phyloP scores from a whole-genome alignment of 345 rosid species.

The Eucalyptus curtisii region DNA sequence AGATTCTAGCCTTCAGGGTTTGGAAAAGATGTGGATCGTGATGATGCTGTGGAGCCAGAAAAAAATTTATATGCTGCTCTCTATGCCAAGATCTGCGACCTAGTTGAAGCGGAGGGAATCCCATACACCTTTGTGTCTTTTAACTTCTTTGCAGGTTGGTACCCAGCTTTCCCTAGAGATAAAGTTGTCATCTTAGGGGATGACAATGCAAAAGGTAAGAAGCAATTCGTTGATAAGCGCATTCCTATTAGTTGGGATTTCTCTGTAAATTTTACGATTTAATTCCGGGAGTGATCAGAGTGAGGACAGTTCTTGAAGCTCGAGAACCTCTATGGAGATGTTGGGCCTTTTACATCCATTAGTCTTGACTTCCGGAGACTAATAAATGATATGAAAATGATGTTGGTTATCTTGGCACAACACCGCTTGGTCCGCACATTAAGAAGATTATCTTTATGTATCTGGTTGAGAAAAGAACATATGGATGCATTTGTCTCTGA shows the following conservation, averaged over 20 bases:
- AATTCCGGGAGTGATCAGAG: neutral
- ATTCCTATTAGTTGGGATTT: neutral
- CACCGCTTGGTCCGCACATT: neutral
- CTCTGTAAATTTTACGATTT: neutral
- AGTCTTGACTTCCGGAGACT: neutral
- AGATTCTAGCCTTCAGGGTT: constrained; percentile 1
- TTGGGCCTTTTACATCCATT: neutral
- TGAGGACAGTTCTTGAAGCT: neutral
- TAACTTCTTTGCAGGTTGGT: neutral
- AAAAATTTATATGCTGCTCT: neutral
- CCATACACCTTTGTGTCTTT: neutral
- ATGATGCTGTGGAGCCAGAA: neutral
- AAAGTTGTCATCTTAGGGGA: neutral
- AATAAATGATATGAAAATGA: neutral
- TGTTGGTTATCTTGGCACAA: neutral
- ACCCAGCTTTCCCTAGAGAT: neutral
- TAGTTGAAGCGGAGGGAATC: neutral
- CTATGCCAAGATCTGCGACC: neutral
- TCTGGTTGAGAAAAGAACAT: neutral
- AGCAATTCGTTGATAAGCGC: neutral
- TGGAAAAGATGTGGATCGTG: neutral
- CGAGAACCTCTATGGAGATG: neutral
- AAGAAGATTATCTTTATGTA: neutral
- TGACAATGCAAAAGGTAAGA: neutral
- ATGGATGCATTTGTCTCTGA: neutral